Conservation (phyloP, 2,329 filamentous ascomycete genomes). For the Venturia oleaginea region DNA sequence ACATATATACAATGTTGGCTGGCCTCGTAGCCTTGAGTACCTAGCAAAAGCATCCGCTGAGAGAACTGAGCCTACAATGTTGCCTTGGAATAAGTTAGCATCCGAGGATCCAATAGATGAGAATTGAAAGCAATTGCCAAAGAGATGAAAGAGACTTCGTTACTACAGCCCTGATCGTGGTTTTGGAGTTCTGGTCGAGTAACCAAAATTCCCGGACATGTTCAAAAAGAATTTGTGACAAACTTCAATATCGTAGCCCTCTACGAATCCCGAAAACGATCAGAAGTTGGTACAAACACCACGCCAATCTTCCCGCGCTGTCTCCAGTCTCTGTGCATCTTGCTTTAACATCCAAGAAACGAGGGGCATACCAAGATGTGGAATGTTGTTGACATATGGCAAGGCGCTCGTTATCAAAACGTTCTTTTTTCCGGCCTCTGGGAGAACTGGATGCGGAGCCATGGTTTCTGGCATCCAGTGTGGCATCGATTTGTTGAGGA, state of each 20-base stretch:
- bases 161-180: too few relatives aligned
- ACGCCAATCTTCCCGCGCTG: neutral
- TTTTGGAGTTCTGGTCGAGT: too few relatives aligned
- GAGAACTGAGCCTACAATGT: slow-evolving; percentile 79
- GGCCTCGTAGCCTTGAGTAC: slow-evolving; percentile 70
- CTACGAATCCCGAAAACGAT: neutral
- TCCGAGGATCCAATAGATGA: neutral
- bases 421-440: slow-evolving; percentile 59
- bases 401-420: slow-evolving; percentile 86
- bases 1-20: slow-evolving; percentile 76
- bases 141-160: neutral
- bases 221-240: too few relatives aligned
- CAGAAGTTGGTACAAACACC: neutral
- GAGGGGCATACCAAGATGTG: slow-evolving; percentile 56
- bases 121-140: neutral
- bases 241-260: too few relatives aligned
- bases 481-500: neutral
- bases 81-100: slow-evolving; percentile 27
- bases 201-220: too few relatives aligned
- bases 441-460: slow-evolving; percentile 28
- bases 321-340: neutral
- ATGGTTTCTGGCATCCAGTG: slow-evolving; percentile 6
- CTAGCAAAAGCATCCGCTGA: slow-evolving; percentile 74
- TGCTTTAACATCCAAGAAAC: neutral
- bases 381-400: slow-evolving; percentile 62